These are phyloP conservation scores for Eucalyptus curtisii DNA, from an alignment of 345 rosid species.

Conservation along the genomic window DNA sequence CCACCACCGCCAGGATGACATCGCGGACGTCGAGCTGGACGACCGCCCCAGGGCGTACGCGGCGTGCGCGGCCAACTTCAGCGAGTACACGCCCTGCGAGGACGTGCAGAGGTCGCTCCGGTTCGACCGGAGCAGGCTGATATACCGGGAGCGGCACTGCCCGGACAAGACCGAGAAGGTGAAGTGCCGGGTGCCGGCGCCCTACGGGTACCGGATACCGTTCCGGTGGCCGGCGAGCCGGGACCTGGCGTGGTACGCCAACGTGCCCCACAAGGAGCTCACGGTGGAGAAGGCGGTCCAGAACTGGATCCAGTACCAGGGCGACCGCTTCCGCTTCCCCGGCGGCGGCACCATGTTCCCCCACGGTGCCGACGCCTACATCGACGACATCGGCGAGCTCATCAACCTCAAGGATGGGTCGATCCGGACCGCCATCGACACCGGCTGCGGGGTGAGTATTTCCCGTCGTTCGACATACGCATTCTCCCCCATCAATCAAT, in stretches of 20 bases:
- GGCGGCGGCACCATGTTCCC: constrained; percentile 54
- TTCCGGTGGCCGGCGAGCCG: constrained; percentile 35
- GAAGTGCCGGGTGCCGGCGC: constrained; percentile 7
- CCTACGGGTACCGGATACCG: constrained; percentile 10
- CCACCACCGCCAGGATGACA: background rate
- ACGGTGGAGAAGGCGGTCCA: constrained; percentile 49
- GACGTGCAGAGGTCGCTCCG: constrained; percentile 14
- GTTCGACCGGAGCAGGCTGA: constrained; percentile 4
- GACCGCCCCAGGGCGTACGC: constrained; percentile 4
- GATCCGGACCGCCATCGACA: constrained; percentile 6
- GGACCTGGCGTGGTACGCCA: constrained; percentile 32
- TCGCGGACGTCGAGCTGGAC: background rate
- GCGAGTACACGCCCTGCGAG: constrained; percentile 46
- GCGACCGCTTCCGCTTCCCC: constrained; percentile 32
- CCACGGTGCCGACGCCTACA: constrained; percentile 34
- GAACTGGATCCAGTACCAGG: constrained; percentile 38
- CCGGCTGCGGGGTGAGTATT: constrained; percentile 7
- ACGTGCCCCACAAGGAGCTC: constrained; percentile 39
- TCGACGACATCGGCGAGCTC: constrained; percentile 5
- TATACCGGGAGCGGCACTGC: constrained; percentile 30
- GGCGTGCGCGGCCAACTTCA: constrained; percentile 13
- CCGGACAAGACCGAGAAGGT: background rate
- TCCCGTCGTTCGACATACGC: background rate
- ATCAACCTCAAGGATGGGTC: constrained; percentile 4
- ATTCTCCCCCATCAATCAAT: too few relatives aligned